Conservation (phyloP, 495 filamentous ascomycete species). For the Platismatia glauca region DNA sequence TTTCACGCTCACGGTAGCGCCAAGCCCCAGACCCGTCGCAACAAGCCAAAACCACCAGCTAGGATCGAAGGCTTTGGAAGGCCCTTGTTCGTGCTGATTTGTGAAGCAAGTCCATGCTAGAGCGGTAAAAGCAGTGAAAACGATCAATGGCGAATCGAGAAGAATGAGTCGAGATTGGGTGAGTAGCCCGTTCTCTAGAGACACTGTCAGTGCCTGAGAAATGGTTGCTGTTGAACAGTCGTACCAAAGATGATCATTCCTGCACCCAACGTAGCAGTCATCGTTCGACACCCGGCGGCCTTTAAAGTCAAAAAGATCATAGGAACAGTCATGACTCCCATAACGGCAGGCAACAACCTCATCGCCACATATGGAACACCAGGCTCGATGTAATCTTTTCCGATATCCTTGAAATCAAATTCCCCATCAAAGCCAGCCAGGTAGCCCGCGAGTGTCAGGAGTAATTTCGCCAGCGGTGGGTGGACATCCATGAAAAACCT, state of each 20-base stretch:
- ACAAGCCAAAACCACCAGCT: slow-evolving; percentile 98
- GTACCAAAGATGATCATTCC: slow-evolving; percentile 83
- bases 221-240: slow-evolving; percentile 22
- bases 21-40: slow-evolving; percentile 76
- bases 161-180: slow-evolving; percentile 93
- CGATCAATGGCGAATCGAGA: slow-evolving; percentile 88
- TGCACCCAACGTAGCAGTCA: slow-evolving; percentile 71
- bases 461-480: slow-evolving; percentile 90
- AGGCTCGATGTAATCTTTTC: slow-evolving; percentile 93
- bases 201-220: slow-evolving; percentile 6
- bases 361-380: slow-evolving; percentile 96
- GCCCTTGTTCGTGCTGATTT: slow-evolving; percentile 93
- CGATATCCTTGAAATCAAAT: slow-evolving; percentile 99
- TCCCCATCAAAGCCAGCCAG: slow-evolving; percentile 88
- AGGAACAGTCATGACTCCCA: slow-evolving; percentile 78
- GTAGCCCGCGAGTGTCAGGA: slow-evolving; percentile 92
- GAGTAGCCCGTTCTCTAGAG: slow-evolving; percentile 79
- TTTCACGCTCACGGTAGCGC: slow-evolving; percentile 91
- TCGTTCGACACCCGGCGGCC: slow-evolving; percentile 78
- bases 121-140: slow-evolving; percentile 87
- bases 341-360: slow-evolving; percentile 83
- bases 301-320: slow-evolving; percentile 92
- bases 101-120: slow-evolving; percentile 87
- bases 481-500: slow-evolving; percentile 99
- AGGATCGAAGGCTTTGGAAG: slow-evolving; percentile 70